phyloP scores from a whole-genome alignment of 1,284 basidiomycete species.

The Leucoagaricus sp. region DNA sequence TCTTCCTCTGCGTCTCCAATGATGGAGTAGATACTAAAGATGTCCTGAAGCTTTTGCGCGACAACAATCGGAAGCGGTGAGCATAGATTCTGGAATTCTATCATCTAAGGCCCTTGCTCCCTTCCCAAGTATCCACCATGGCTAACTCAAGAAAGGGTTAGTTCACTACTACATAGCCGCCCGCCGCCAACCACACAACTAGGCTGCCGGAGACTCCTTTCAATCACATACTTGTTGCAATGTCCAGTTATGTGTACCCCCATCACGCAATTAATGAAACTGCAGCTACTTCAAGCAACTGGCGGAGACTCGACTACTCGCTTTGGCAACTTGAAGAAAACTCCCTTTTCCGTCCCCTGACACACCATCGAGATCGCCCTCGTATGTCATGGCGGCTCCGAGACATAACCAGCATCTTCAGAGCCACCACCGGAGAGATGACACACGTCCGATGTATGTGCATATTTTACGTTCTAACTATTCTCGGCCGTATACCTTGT shows the following conservation, averaged over 20 bases:
- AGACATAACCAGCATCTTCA: neutral
- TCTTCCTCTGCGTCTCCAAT: too few species aligned
- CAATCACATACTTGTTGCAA: neutral
- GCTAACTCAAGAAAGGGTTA: neutral
- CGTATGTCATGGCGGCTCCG: conserved; percentile 3
- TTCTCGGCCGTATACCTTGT: neutral
- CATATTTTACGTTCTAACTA: conserved; percentile 2
- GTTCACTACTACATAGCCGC: neutral
- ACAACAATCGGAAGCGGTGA: neutral
- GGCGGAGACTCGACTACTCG: neutral
- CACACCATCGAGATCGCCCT: conserved; percentile 8
- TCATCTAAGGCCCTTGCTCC: neutral
- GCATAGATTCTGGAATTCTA: too few species aligned
- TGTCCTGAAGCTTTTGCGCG: neutral
- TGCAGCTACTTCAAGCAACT: neutral
- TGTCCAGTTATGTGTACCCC: neutral
- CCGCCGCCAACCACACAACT: neutral
- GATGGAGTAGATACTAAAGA: too few species aligned
- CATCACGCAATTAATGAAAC: conserved; percentile 1
- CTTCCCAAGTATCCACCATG: neutral
- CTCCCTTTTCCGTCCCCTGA: neutral
- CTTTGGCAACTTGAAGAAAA: conserved; percentile 4
- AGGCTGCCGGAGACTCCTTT: neutral
- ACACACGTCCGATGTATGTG: conserved; percentile 4
- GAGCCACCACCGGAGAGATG: neutral